Evolutionary conservation across 768 basidiomycete species (phyloP), one percentile per base, ranked within the genome.

Genomic region (Russula griseocarnosa): DNA sequence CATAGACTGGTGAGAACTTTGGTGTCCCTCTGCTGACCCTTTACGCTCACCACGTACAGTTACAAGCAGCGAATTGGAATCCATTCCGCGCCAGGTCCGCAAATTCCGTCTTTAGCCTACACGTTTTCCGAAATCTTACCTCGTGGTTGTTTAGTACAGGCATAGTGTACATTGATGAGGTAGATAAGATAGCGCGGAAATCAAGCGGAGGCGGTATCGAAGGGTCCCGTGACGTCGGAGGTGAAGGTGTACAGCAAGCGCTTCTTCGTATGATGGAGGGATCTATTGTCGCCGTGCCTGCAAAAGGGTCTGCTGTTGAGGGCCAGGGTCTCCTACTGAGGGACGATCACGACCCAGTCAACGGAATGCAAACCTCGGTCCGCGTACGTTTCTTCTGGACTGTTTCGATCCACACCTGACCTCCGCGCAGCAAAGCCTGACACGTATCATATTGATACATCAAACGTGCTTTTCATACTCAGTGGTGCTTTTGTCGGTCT

Each of bases 401-500:
- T 47, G 24, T 34, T 22, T 34, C 5, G 5, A 36, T 14, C 24
- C 38, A 5, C 38, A n/a, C 26, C 56, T 49, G 14, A 60, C 56
- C 34, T 14, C 42, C 20, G 56, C 28, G 36, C 76, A 89, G 81
- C 80, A 66, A 78, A 83, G 70, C 79, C 86, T 0, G 92, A 93
- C 51, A 76, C 80, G 14, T 89, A 85, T 69, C 83, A 86, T 58
- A 86, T 94, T 42, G 90, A 94, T 73, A 96, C 94, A 0, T 85
- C 88, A 9, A 94, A 98, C 69, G 84, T 98, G 28, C 77, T 98
- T n/a, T 98, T 98, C 75, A 90, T 98, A 65, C 73, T 96, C 13
- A 94, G 93, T 55, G 96, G 96, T 2, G 96, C 96, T 1, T 97
- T 97, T 71, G 94, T 97, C 11, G 95, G 95, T 0, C 76, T 98